Evolutionary conservation across 2,329 filamentous ascomycete genomes (phyloP).

Genomic region (Ustulina deusta): DNA sequence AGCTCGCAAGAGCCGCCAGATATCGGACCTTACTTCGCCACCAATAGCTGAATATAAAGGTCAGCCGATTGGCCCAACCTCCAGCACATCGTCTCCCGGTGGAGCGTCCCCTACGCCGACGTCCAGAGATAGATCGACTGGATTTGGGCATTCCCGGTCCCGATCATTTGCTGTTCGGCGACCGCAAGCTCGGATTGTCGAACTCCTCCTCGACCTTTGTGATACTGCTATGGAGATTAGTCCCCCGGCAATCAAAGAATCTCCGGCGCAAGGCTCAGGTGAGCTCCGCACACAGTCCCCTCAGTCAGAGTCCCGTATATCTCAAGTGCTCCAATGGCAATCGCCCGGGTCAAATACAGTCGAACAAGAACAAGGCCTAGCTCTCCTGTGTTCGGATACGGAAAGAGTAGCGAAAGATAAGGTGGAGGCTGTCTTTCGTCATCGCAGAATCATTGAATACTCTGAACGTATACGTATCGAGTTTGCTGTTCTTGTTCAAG

Average conservation of each 20-base stretch:
- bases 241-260: conserved; percentile 91
- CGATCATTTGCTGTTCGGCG: conserved; percentile 92
- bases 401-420: conserved; percentile 86
- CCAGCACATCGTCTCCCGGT: conserved; percentile 77
- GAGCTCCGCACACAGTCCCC: conserved; percentile 94
- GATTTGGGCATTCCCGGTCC: conserved; percentile 82
- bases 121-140: conserved; percentile 78
- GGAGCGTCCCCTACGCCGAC: conserved; percentile 77
- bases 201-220: conserved; percentile 92
- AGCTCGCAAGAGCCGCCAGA: conserved; percentile 75
- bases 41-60: conserved; percentile 87
- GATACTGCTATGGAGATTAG: conserved; percentile 96
- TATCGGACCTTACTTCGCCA: conserved; percentile 63
- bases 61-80: conserved; percentile 80
- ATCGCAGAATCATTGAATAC: conserved; percentile 94
- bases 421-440: conserved; percentile 91
- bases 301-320: conserved; percentile 93
- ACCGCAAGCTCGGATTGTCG: conserved; percentile 91
- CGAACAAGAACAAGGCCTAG: conserved; percentile 92
- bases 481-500: conserved; percentile 90
- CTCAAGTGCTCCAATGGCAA: conserved; percentile 96
- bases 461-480: conserved; percentile 95
- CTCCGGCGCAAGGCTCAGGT: conserved; percentile 72
- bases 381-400: conserved; percentile 89
- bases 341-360: conserved; percentile 91